Base-by-base conservation (phyloP, 768 basidiomycete genomes). In the Hygrophoropsis aurantiaca region DNA sequence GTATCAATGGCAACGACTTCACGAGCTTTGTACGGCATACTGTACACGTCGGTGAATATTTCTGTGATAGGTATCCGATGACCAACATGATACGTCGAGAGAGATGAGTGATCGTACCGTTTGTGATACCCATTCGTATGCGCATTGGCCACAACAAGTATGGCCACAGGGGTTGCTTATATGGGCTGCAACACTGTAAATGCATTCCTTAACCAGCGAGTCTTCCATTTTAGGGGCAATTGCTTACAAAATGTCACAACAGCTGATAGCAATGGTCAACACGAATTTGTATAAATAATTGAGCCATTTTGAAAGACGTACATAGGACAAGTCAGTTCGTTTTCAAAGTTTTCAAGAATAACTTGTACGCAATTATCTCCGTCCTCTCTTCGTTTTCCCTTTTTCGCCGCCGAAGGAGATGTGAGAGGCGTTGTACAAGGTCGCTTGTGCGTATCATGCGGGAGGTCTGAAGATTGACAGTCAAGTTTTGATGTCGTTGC, bases 321-420 rank as follows among this genome's bases (percentile, higher is more conserved):
- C 87, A 90, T 85, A 1, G 87, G 79, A 62, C 87, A 90, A 13
- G 69, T 79, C 40, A 88, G 62, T 55, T 87, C 85, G 36, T 80
- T 75, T 58, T 84, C 85, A 40, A 81, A 78, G n/a, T 54, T 69
- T 3, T 69, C 68, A 34, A 87, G 59, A 15, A 71, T 47, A 30
- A 53, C 55, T 46, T 57, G 58, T 18, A 64, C 30, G 11, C 48
- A 52, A 23, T 55, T 62, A 15, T 45, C 55, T 49, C 56, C 36
- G 35, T 59, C 58, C 5, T 55, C 67, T 49, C 69, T 77, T 47
- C 55, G 62, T 57, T 80, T 82, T 13, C 73, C 75, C 62, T 78
- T 80, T 51, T 67, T 69, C 44, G 51, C 57, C 25, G 55, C 45
- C n/a, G 57, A 40, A 16, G 39, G 35, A 18, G 32, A 19, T 19